Conservation (phyloP, 768 basidiomycete species). For the Artomyces pyxidatus region DNA sequence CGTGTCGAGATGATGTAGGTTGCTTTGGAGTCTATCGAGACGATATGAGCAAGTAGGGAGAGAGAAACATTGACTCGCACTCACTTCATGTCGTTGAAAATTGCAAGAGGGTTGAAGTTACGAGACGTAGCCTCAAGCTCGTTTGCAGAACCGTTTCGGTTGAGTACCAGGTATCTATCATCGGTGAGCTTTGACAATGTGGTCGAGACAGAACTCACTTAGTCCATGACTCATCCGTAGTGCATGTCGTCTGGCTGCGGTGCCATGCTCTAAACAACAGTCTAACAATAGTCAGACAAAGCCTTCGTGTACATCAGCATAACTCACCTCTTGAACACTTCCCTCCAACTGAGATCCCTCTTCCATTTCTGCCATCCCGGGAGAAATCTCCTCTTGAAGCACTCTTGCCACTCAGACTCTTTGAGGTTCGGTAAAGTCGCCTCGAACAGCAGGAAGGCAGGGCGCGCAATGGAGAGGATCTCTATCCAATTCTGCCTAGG, state of each 20-base stretch:
- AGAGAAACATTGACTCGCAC: too few relatives aligned
- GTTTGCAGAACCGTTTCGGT: constrained; percentile 70
- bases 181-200: background rate
- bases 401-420: constrained; percentile 66
- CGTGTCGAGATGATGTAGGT: constrained; percentile 60
- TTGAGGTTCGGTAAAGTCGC: constrained; percentile 61
- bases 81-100: constrained; percentile 78
- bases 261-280: constrained; percentile 61
- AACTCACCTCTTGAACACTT: constrained; percentile 56
- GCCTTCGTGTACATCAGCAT: too few relatives aligned
- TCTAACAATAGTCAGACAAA: too few relatives aligned
- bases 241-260: constrained; percentile 59
- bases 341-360: constrained; percentile 55
- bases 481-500: constrained; percentile 79
- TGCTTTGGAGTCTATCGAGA: constrained; percentile 63
- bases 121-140: constrained; percentile 61
- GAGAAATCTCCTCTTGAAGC: constrained; percentile 61
- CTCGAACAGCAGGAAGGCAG: constrained; percentile 59
- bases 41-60: constrained; percentile 5
- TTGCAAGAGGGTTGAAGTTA: constrained; percentile 51
- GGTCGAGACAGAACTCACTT: constrained; percentile 37
- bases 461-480: constrained; percentile 53
- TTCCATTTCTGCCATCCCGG: constrained; percentile 73
- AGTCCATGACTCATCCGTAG: constrained; percentile 77
- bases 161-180: constrained; percentile 62